These are phyloP conservation scores for Phyllosticta citrichinensis DNA, from an alignment of 2,329 filamentous ascomycete genomes.

Conservation along the genomic window DNA sequence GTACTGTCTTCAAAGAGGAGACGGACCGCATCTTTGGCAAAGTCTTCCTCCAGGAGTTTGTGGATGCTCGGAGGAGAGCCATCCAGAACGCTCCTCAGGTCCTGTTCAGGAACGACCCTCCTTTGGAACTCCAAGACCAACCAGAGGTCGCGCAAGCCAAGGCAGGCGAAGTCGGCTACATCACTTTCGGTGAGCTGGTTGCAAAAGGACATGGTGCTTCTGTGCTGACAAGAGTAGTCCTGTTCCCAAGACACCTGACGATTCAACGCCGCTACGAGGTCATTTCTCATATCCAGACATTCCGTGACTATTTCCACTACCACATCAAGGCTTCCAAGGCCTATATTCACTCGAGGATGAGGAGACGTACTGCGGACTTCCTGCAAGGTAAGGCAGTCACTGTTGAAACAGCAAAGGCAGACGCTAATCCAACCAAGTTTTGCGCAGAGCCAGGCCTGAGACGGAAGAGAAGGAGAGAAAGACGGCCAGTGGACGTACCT, in stretches of 20 bases:
- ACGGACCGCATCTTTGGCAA: conserved; percentile 96
- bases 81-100: conserved; percentile 99
- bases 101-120: conserved; percentile 87
- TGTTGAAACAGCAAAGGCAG: not conserved
- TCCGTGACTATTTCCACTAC: conserved; percentile 99
- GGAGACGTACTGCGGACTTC: conserved; percentile 94
- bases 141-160: conserved; percentile 65
- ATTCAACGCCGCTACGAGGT: conserved; percentile 84
- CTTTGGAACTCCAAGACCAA: conserved; percentile 79
- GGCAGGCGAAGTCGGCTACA: conserved; percentile 86
- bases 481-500: conserved; percentile 92
- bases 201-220: conserved; percentile 11
- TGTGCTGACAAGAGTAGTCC: conserved; percentile 46
- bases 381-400: conserved; percentile 62
- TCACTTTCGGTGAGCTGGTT: conserved; percentile 73
- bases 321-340: conserved; percentile 99
- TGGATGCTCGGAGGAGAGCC: conserved; percentile 85
- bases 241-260: conserved; percentile 91
- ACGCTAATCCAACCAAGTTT: conserved; percentile 51
- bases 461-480: conserved; percentile 96
- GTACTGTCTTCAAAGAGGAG: conserved; percentile 94
- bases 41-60: conserved; percentile 97
- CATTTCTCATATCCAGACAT: conserved; percentile 98
- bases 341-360: conserved; percentile 97
- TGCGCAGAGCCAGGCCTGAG: conserved; percentile 89